phyloP scores from a whole-genome alignment of 1,139 yeast genomes.

The Sugiyamaella paludigena region DNA sequence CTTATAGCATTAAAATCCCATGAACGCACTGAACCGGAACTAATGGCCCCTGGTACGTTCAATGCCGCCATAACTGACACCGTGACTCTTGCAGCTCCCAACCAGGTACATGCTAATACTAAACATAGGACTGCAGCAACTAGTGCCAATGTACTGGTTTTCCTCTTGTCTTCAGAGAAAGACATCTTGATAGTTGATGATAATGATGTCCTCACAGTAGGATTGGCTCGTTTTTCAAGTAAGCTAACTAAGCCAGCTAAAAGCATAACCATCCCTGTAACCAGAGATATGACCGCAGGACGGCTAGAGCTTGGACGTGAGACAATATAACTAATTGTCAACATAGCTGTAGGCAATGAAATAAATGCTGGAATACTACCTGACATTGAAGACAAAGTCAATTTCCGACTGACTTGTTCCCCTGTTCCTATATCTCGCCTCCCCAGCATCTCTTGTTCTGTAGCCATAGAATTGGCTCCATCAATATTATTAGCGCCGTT shows the following conservation, averaged over 20 bases:
- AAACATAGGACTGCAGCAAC: constrained; percentile 26
- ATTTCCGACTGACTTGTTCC: constrained; percentile 2
- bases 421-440: not conserved
- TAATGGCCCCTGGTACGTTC: constrained; percentile 22
- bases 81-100: constrained; percentile 29
- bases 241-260: constrained; percentile 28
- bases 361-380: constrained; percentile 38
- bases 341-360: constrained; percentile 39
- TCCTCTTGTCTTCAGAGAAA: constrained; percentile 2
- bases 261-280: constrained; percentile 29
- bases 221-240: constrained; percentile 20
- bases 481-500: no score
- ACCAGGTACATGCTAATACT: constrained; percentile 23
- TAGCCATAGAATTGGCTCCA: no score
- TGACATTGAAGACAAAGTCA: constrained; percentile 21
- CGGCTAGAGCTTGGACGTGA: constrained; percentile 14
- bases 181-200: not conserved
- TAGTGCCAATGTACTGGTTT: constrained; percentile 22
- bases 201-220: not conserved
- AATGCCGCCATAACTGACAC: constrained; percentile 27
- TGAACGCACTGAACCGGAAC: constrained; percentile 1
- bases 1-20: constrained; percentile 14
- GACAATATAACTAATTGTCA: constrained; percentile 31
- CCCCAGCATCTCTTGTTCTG: not conserved
- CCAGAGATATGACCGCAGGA: constrained; percentile 22